Evolutionary conservation across 768 basidiomycete genomes (phyloP).

Genomic region (Tricholoma hemisulphureum): DNA sequence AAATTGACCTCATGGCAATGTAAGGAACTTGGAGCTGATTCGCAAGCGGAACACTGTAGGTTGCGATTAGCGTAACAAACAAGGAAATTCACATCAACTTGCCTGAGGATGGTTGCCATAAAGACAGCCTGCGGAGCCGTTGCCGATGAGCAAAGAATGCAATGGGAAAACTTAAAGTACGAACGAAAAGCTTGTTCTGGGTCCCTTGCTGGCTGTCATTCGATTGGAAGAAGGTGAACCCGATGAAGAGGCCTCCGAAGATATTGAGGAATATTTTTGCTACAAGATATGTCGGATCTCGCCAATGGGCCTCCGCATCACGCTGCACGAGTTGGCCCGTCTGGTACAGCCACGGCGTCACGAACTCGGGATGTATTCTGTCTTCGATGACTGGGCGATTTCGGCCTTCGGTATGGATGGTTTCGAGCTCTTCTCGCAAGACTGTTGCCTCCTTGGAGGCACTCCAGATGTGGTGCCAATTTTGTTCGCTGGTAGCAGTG

Average conservation of each 20-base stretch:
- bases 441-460: conserved; percentile 44
- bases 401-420: conserved; percentile 52
- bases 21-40: conserved; percentile 67
- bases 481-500: conserved; percentile 48
- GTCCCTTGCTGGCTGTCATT: conserved; percentile 54
- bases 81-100: background rate
- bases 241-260: conserved; percentile 53
- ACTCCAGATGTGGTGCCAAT: conserved; percentile 64
- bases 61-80: no score
- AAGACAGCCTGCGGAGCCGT: conserved; percentile 43
- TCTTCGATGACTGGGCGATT: conserved; percentile 38
- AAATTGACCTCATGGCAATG: conserved; percentile 56
- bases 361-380: conserved; percentile 43
- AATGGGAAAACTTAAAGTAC: conserved; percentile 24
- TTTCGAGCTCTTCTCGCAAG: conserved; percentile 39
- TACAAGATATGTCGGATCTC: conserved; percentile 60
- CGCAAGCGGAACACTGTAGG: conserved; percentile 45
- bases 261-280: conserved; percentile 59
- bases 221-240: conserved; percentile 62
- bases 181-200: conserved; percentile 65
- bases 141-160: conserved; percentile 5
- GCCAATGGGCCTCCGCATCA: conserved; percentile 47
- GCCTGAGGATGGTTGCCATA: conserved; percentile 50
- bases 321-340: conserved; percentile 41
- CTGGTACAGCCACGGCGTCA: conserved; percentile 55